Percentiles rank a stretch among this genome's conserved stretches.
phyloP scores from a whole-genome alignment of 208 protist species.

The Plasmodiophora brassicae region DNA sequence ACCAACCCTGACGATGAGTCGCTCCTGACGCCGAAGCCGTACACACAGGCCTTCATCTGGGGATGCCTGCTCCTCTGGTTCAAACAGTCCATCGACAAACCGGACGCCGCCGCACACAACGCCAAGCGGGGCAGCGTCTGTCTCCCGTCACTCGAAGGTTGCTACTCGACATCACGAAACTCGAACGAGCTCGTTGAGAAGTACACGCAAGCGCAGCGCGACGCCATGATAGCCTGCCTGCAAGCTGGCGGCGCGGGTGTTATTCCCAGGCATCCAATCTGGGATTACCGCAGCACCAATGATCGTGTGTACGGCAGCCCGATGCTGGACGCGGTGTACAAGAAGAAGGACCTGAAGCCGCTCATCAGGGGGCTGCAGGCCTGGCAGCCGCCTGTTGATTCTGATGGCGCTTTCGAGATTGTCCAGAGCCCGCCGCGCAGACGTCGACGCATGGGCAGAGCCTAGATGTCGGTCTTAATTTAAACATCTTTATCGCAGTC shows the following conservation, averaged over 20 bases:
- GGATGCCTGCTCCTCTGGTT: neutral
- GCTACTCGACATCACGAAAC: constrained; percentile 12
- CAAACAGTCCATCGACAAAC: constrained; percentile 12
- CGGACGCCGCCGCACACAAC: constrained; percentile 4
- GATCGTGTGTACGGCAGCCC: constrained; percentile 22
- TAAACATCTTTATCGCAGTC: too few species aligned
- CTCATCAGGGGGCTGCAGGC: neutral
- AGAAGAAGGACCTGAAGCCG: constrained; percentile 30
- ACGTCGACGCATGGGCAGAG: neutral
- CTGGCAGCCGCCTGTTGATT: neutral
- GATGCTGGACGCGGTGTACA: constrained; percentile 9
- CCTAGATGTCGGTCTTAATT: too few species aligned
- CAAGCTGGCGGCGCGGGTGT: neutral
- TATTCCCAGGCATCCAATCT: neutral
- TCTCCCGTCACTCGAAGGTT: constrained; percentile 15
- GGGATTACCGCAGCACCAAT: neutral
- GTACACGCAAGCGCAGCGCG: neutral
- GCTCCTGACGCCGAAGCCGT: neutral
- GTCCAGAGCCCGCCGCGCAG: neutral
- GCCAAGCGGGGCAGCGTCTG: constrained; percentile 21
- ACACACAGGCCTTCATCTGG: constrained; percentile 34
- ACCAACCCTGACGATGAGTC: constrained; percentile 21
- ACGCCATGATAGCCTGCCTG: neutral
- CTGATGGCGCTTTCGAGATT: neutral
- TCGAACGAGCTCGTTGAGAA: neutral